phyloP scores from a whole-genome alignment of 805 yeast genomes.

The Yamadazyma insecticola region DNA sequence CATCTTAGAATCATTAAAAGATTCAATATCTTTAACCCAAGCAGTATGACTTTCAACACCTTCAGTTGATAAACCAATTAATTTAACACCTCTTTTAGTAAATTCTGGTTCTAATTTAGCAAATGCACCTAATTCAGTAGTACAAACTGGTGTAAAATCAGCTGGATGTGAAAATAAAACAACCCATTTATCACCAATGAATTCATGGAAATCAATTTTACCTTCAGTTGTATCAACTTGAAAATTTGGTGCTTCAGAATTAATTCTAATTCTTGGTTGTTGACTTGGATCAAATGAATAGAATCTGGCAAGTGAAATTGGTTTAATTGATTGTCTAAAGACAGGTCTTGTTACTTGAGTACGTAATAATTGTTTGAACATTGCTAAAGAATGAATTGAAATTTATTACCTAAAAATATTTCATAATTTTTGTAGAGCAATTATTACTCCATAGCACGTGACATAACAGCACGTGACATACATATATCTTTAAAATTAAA shows the following conservation, averaged over 20 bases:
- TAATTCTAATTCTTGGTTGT: constrained; percentile 46
- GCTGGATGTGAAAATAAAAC: constrained; percentile 74
- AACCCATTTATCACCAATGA: constrained; percentile 58
- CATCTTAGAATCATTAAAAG: constrained; percentile 33
- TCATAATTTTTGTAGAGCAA: no score
- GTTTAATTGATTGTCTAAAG: constrained; percentile 1
- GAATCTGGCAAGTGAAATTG: constrained; percentile 12
- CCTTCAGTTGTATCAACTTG: constrained; percentile 61
- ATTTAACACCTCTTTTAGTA: constrained; percentile 56
- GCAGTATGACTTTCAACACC: constrained; percentile 54
- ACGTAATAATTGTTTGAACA: constrained; percentile 12
- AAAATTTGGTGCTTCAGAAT: constrained; percentile 69
- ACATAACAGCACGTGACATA: no score
- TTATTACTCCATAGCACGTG: no score
- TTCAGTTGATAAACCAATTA: constrained; percentile 67
- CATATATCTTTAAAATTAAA: no score
- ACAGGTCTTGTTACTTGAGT: constrained; percentile 2
- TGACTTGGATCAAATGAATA: constrained; percentile 30
- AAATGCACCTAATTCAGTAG: constrained; percentile 75
- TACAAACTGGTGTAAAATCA: constrained; percentile 76
- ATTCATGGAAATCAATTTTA: constrained; percentile 58
- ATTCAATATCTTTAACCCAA: constrained; percentile 71
- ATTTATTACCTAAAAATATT: no score
- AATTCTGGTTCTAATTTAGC: constrained; percentile 69
- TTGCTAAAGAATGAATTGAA: constrained; percentile 1